These are phyloP conservation scores for Nitzschia sp. DNA, from an alignment of 108 stramenopile species.

Conservation along the genomic window DNA sequence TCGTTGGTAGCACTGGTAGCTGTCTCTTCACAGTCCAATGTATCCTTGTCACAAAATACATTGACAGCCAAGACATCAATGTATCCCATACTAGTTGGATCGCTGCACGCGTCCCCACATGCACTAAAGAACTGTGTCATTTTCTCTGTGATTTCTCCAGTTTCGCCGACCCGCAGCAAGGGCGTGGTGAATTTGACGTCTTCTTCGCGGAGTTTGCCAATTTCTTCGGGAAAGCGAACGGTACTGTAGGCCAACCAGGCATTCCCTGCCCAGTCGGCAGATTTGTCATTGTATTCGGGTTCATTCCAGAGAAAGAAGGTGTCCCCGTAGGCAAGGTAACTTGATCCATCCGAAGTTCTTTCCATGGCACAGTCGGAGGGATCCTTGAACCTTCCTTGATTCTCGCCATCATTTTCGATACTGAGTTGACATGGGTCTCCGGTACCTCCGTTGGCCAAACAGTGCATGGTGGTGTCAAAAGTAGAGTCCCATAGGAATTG, in stretches of 20 bases:
- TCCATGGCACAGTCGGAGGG: conserved; percentile 18
- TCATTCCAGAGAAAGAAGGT: conserved; percentile 31
- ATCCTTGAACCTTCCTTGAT: conserved; percentile 26
- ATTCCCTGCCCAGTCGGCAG: conserved; percentile 16
- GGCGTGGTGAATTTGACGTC: conserved; percentile 19
- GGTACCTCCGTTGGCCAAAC: conserved; percentile 19
- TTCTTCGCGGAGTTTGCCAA: conserved; percentile 1
- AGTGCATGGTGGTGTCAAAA: conserved; percentile 18
- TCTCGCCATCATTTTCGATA: conserved; percentile 14
- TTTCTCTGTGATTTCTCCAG: neutral
- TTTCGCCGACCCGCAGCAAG: neutral
- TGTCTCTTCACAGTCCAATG: conserved; percentile 1
- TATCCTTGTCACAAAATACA: conserved; percentile 16
- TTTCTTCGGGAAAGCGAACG: conserved; percentile 1
- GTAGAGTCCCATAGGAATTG: conserved; percentile 20
- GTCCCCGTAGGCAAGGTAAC: conserved; percentile 5
- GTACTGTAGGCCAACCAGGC: conserved; percentile 25
- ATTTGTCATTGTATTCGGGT: conserved; percentile 13
- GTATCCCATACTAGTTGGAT: conserved; percentile 4
- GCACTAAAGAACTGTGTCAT: conserved; percentile 2
- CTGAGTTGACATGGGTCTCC: conserved; percentile 23
- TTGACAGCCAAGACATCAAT: conserved; percentile 19
- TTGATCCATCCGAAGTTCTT: neutral
- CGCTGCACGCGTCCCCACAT: conserved; percentile 6
- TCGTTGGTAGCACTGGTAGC: conserved; percentile 1